A percentile compares a stretch with the other conserved stretches of the same genome.
Conservation (phyloP, 1,284 basidiomycete species). For the Leccinum subrobustum region DNA sequence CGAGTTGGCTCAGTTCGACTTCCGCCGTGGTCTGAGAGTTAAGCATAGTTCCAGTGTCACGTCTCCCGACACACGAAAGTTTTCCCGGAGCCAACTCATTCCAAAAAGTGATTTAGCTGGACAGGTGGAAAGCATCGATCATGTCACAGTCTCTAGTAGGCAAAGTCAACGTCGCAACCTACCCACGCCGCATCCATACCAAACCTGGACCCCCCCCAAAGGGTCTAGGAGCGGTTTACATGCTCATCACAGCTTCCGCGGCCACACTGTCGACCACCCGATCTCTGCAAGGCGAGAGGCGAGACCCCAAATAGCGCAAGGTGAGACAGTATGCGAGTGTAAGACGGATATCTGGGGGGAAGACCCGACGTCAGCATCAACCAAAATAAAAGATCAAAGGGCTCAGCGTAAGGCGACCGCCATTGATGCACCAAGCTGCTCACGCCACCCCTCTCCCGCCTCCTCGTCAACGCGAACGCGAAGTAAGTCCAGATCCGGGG, state of each 20-base stretch:
- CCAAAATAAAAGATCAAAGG: neutral
- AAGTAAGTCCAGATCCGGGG: neutral
- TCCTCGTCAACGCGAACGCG: neutral
- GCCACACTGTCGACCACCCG: conserved; percentile 11
- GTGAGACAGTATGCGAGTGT: neutral
- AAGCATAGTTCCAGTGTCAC: conserved; percentile 70
- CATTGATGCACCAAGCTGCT: conserved; percentile 44
- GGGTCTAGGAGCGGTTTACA: no score
- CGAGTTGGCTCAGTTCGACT: conserved; percentile 84
- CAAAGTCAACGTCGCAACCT: no score
- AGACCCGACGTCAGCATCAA: neutral
- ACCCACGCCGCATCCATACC: no score
- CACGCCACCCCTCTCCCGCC: conserved; percentile 28
- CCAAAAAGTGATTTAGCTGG: no score
- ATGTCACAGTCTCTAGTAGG: no score
- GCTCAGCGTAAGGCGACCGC: conserved; percentile 52
- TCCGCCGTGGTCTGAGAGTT: conserved; percentile 76
- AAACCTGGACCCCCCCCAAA: no score
- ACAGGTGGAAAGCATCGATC: no score
- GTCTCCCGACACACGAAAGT: conserved; percentile 23
- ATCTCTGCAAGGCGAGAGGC: conserved; percentile 9
- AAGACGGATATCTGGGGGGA: neutral
- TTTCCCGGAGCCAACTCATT: no score
- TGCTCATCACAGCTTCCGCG: neutral
- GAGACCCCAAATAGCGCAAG: neutral